These are phyloP conservation scores for Parathielavia hyrcaniae DNA, from an alignment of 495 filamentous ascomycete species.

Conservation along the genomic window DNA sequence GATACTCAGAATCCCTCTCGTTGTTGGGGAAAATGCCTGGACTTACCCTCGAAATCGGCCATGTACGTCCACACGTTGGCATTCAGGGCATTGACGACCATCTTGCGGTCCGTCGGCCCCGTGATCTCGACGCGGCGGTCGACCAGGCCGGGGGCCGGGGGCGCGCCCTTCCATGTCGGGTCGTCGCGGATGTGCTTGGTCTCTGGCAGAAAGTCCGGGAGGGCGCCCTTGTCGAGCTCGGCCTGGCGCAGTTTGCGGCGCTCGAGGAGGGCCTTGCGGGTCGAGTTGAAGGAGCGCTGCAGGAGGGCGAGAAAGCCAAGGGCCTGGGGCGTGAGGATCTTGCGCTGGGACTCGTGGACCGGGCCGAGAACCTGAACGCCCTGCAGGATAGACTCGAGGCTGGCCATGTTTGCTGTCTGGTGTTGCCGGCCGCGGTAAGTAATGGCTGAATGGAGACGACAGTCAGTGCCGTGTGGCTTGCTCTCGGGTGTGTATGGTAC, in stretches of 20 bases:
- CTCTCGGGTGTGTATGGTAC: neutral
- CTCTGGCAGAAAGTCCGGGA: slow-evolving; percentile 96
- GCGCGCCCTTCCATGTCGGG: slow-evolving; percentile 87
- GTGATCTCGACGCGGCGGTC: slow-evolving; percentile 99
- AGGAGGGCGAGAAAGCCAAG: slow-evolving; percentile 89
- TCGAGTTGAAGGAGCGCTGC: slow-evolving; percentile 88
- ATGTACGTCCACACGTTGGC: slow-evolving; percentile 99
- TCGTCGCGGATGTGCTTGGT: slow-evolving; percentile 94
- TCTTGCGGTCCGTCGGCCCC: slow-evolving; percentile 95
- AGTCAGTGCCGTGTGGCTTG: neutral
- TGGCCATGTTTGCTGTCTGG: slow-evolving; percentile 52
- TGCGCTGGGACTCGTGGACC: slow-evolving; percentile 69
- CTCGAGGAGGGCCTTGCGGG: slow-evolving; percentile 82
- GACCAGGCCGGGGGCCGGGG: slow-evolving; percentile 86
- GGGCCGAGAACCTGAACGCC: slow-evolving; percentile 79
- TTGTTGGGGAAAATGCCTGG: no score
- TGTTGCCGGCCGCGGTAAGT: neutral
- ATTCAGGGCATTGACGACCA: slow-evolving; percentile 98
- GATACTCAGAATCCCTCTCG: neutral
- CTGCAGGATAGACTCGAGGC: slow-evolving; percentile 69
- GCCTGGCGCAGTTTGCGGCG: slow-evolving; percentile 82
- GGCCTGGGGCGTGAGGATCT: slow-evolving; percentile 88
- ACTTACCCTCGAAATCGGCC: slow-evolving; percentile 93
- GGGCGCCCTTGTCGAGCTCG: slow-evolving; percentile 82
- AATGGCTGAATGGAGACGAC: neutral